Evolutionary conservation across 2,329 filamentous ascomycete species (phyloP), one percentile per base, ranked within the genome.

Genomic region (Penicillium frequentans): DNA sequence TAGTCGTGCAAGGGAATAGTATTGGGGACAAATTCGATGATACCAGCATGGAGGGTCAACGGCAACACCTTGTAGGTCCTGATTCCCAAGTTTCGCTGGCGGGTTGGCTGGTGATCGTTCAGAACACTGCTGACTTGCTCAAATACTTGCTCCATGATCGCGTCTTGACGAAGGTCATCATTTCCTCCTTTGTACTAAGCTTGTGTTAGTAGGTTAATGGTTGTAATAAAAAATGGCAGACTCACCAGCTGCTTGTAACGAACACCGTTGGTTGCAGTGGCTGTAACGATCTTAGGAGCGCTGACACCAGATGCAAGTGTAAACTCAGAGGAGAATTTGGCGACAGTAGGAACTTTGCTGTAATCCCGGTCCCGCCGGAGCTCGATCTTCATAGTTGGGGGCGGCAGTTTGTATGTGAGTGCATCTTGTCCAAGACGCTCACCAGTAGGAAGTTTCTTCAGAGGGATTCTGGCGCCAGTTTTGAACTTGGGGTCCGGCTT

Each of bases 131-230:
- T 98, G 23, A 97, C 95, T 75, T 96, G 92, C 57, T 93, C 91
- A 72, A 99, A 99, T 1, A 99, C 95, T 75, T 99, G 95, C 75
- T 99, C 96, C 96, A 99, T 99, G 80, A 87, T 99, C 45, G 93
- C 91, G 69, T 99, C 95, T 77, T 99, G 95, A 9, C 96, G 90
- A 13, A 99, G 83, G 71, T 99, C 93, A 72, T 99, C 95, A 69
- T 93, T 93, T 19, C 95, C 93, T 60, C 92, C 92, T 81, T 99
- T 99, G 71, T 96, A 87, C 81, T 86, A 61, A 31, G 16, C 46
- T 16, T 8, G 16, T 23, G 19, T 52, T 42, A 55, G 47, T 23
- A 6, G 37, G 29, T 14, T 42, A n/a, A 16, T 19, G 6, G 9
- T 45, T 11, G 47, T 48, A 11, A 67, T 16, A 3, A 19, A n/a